Conservation (phyloP, 2,329 filamentous ascomycete species). For the Apiospora hydei region DNA sequence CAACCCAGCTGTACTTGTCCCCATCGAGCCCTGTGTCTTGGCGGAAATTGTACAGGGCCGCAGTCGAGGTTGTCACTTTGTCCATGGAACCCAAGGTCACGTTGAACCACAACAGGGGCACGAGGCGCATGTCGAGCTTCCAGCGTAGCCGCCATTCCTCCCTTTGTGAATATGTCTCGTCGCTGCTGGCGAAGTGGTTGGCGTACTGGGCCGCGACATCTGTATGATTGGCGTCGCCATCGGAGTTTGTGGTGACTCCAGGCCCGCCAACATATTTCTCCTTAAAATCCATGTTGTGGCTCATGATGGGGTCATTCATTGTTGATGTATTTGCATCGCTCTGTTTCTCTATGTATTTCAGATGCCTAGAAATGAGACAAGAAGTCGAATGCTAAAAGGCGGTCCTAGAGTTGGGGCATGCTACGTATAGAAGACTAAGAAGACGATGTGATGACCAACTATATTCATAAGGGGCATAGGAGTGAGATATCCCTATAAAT, state of each 20-base stretch:
- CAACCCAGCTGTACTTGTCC: constrained; percentile 34
- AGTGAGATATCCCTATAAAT: background rate
- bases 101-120: constrained; percentile 48
- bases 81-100: constrained; percentile 40
- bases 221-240: constrained; percentile 6
- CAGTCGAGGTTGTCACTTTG: constrained; percentile 42
- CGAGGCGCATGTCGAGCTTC: constrained; percentile 50
- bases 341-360: no score
- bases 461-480: no score
- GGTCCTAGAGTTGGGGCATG: no score
- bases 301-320: background rate
- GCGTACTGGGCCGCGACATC: constrained; percentile 42
- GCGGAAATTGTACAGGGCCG: constrained; percentile 36
- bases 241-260: background rate
- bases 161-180: constrained; percentile 38
- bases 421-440: no score
- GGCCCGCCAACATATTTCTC: background rate
- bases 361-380: background rate
- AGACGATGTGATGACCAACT: no score
- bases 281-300: no score
- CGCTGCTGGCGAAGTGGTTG: constrained; percentile 34
- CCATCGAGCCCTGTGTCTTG: constrained; percentile 26
- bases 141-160: constrained; percentile 42
- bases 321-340: background rate
- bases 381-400: background rate